A percentile compares a stretch with the other conserved stretches of the same genome.
These are phyloP conservation scores for Citrullus colocynthis DNA, from an alignment of 306 rosid species.

Conservation along the genomic window DNA sequence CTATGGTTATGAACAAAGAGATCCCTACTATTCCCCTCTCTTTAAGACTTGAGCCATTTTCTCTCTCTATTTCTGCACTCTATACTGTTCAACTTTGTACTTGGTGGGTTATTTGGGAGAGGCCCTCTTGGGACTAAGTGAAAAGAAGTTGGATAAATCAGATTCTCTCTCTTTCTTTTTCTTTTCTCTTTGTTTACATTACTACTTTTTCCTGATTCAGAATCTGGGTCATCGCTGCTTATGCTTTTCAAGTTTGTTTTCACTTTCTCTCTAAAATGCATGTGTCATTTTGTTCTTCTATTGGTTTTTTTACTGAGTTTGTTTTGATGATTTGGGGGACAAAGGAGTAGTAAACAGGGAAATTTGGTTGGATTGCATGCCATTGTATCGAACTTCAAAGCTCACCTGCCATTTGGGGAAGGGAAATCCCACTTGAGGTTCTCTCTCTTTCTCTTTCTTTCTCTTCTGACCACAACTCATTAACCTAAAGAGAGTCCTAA, in stretches of 20 bases:
- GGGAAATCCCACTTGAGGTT: neutral
- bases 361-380: neutral
- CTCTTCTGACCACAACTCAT: conserved; percentile 15
- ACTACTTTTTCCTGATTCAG: neutral
- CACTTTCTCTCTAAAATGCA: neutral
- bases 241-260: neutral
- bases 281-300: neutral
- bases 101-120: neutral
- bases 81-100: conserved; percentile 5
- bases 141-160: neutral
- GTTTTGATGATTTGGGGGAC: neutral
- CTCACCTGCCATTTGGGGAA: neutral
- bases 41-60: neutral
- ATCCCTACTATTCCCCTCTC: neutral
- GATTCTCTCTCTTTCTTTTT: neutral
- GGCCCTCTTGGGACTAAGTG: neutral
- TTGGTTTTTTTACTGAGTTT: neutral
- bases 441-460: neutral
- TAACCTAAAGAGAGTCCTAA: neutral
- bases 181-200: neutral
- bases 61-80: neutral
- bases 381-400: neutral
- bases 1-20: neutral
- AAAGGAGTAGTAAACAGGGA: neutral
- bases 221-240: neutral